Conservation (phyloP, 2,329 filamentous ascomycete species). For the Clarireedia homoeocarpa region DNA sequence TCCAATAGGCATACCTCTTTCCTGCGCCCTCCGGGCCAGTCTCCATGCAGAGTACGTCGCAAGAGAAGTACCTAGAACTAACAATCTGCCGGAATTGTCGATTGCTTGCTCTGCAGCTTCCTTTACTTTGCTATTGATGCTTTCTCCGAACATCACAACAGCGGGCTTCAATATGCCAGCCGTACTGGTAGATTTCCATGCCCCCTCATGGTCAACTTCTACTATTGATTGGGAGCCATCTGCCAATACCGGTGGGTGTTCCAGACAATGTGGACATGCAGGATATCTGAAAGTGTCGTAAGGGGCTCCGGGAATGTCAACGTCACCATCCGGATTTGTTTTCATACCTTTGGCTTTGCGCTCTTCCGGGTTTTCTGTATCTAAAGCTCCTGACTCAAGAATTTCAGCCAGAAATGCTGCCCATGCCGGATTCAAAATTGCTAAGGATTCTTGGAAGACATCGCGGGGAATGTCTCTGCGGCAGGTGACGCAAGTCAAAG, state of each 20-base stretch:
- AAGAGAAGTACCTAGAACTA: conserved; percentile 81
- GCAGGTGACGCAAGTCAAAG: conserved; percentile 75
- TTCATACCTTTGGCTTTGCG: conserved; percentile 62
- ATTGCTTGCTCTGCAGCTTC: conserved; percentile 70
- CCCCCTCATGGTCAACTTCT: conserved; percentile 70
- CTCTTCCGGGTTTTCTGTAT: conserved; percentile 68
- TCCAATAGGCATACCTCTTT: conserved; percentile 76
- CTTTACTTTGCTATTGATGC: conserved; percentile 64
- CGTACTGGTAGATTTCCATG: conserved; percentile 57
- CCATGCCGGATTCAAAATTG: conserved; percentile 81
- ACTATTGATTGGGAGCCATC: conserved; percentile 52
- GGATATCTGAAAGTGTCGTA: conserved; percentile 91
- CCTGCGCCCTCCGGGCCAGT: conserved; percentile 73
- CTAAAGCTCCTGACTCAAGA: conserved; percentile 64
- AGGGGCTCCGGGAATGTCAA: conserved; percentile 78
- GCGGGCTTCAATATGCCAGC: conserved; percentile 85
- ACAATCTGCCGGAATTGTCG: conserved; percentile 64
- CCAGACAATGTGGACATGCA: conserved; percentile 73
- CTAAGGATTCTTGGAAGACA: conserved; percentile 68
- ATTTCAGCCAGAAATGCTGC: conserved; percentile 65
- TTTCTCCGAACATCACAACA: conserved; percentile 95
- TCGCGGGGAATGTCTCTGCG: conserved; percentile 61
- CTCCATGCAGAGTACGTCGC: conserved; percentile 96
- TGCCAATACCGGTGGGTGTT: conserved; percentile 46
- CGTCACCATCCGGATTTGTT: conserved; percentile 90